Evolutionary conservation across 306 rosid genomes (phyloP).

Genomic region (Hippophae gyantsensis): DNA sequence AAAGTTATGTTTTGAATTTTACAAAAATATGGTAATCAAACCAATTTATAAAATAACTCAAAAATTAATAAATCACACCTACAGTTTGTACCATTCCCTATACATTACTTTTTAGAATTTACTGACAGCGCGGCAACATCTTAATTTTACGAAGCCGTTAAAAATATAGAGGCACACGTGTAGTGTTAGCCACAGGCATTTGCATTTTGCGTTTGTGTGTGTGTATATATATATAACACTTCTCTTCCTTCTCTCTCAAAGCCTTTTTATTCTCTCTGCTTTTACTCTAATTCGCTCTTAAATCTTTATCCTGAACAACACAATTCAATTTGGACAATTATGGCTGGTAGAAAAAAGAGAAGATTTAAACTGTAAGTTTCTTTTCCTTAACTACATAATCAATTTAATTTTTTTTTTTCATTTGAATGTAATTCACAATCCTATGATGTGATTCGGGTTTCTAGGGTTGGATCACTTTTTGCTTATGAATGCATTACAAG

Average conservation of each 20-base stretch:
- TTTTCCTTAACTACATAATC: not conserved
- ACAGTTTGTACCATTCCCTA: no score
- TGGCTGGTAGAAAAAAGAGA: conserved; percentile 59
- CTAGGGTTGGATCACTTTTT: conserved; percentile 21
- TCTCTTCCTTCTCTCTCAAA: not conserved
- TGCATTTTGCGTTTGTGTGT: conserved; percentile 5
- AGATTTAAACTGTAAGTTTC: conserved; percentile 56
- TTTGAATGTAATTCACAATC: not conserved
- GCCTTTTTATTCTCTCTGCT: not conserved
- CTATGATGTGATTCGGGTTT: conserved; percentile 6
- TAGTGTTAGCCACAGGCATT: not conserved
- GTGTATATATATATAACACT: not conserved
- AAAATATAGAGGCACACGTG: conserved; percentile 13
- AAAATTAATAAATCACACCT: no score
- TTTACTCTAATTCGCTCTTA: conserved; percentile 10
- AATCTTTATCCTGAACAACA: not conserved
- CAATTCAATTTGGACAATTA: conserved; percentile 15
- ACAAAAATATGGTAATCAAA: no score
- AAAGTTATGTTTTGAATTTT: no score
- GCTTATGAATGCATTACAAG: conserved; percentile 2
- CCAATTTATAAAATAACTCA: no score
- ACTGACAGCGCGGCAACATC: no score
- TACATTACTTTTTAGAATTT: no score
- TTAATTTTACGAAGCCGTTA: conserved; percentile 13
- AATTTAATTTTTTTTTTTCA: not conserved